phyloP scores from a whole-genome alignment of 495 filamentous ascomycete species.

The Hypoxylon intermedium region DNA sequence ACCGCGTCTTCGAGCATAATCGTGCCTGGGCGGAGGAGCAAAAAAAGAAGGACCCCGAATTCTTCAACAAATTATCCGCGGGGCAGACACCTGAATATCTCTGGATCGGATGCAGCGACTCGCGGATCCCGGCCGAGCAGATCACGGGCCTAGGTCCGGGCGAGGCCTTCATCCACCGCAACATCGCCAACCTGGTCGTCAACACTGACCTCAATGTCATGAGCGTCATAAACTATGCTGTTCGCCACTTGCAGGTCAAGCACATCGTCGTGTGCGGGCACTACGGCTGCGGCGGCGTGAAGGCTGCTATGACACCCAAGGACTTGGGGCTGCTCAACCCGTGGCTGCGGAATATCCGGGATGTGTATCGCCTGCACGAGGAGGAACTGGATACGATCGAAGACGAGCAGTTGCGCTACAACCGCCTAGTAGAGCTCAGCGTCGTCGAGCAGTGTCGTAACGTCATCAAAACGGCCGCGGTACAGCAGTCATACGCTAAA shows the following conservation, averaged over 20 bases:
- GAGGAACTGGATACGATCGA: constrained; percentile 60
- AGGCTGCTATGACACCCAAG: constrained; percentile 65
- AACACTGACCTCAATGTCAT: constrained; percentile 66
- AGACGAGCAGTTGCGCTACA: constrained; percentile 53
- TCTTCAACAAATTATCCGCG: constrained; percentile 59
- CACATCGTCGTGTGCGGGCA: constrained; percentile 71
- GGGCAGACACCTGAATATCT: constrained; percentile 66
- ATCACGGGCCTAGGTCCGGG: constrained; percentile 66
- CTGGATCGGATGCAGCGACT: constrained; percentile 72
- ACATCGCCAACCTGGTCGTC: constrained; percentile 69
- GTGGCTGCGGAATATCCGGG: constrained; percentile 68
- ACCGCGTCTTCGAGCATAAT: constrained; percentile 64
- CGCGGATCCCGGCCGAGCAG: constrained; percentile 66
- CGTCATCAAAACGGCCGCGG: constrained; percentile 63
- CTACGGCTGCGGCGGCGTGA: constrained; percentile 69
- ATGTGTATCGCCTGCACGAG: constrained; percentile 65
- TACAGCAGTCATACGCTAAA: constrained; percentile 60
- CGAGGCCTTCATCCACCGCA: constrained; percentile 68
- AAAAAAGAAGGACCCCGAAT: constrained; percentile 58
- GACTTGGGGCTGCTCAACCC: constrained; percentile 66
- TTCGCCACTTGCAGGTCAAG: constrained; percentile 65
- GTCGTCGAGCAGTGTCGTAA: constrained; percentile 65
- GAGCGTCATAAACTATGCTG: constrained; percentile 68
- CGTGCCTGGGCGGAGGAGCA: constrained; percentile 61
- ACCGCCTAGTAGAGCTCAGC: constrained; percentile 67